Evolutionary conservation across 2,329 filamentous ascomycete species (phyloP), one percentile per base, ranked within the genome.

Genomic region (Alternaria solani): DNA sequence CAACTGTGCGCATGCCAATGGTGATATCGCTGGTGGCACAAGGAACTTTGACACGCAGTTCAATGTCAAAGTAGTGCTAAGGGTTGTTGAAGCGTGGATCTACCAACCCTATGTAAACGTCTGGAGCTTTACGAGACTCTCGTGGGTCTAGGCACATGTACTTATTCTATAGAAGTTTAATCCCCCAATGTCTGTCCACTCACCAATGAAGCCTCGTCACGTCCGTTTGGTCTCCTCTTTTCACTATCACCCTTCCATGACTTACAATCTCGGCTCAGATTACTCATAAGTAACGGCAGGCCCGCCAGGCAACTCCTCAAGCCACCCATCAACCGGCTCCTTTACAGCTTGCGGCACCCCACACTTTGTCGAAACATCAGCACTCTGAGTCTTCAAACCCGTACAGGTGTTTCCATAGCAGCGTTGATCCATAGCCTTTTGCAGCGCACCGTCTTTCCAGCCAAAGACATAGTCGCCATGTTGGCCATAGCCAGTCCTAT

Each of bases 371-470:
- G 67, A 62, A 12, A 51, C 57, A 46, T 59, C 53, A 8, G 64
- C 51, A 12, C 55, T 51, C 48, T 73, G 69, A 8, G 69, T 72
- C 60, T 68, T 69, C 9, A 73, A 55, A 14, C 72, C 71, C 26
- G 79, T 71, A 75, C 83, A 73, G 2, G 44, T 53, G 51, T 72
- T 70, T 5, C 61, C 61, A 81, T 73, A 70, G 58, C 69, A 72
- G 5, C 66, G 47, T 65, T 79, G 84, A 61, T 73, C 71, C 32
- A 72, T 59, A 3, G 68, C 69, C 43, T 70, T 81, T 72, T 85
- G 83, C 41, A 85, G 78, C 7, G 78, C 78, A 67, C 82, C 76
- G 54, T 76, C 81, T 72, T 84, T 80, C 83, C 83, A 84, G 51
- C 83, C 83, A 69, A 70, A 70, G 23, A 72, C 28, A 34, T 71